These are phyloP conservation scores for Emergomyces orientalis DNA, from an alignment of 2,329 filamentous ascomycete species.

Conservation along the genomic window DNA sequence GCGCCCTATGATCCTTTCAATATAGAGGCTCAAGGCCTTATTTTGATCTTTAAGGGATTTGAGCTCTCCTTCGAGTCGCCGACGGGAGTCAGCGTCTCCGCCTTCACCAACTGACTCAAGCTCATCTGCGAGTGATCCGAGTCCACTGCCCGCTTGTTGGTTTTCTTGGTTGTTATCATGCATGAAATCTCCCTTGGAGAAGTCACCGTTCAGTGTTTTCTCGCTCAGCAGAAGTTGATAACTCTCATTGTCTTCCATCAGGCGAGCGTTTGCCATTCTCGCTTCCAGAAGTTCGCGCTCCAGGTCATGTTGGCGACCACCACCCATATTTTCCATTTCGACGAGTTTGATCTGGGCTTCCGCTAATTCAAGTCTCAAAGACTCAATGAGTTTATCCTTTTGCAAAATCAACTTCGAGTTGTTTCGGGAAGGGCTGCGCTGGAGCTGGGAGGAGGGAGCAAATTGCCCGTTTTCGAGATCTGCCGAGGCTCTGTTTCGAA, in stretches of 20 bases:
- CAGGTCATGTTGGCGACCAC: constrained; percentile 78
- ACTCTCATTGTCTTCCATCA: constrained; percentile 98
- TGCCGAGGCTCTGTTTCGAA: constrained; percentile 47
- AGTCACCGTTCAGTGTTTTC: constrained; percentile 90
- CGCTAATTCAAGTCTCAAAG: constrained; percentile 79
- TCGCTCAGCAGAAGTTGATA: constrained; percentile 92
- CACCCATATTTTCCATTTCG: constrained; percentile 86
- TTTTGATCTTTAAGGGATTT: constrained; percentile 83
- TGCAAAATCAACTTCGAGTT: constrained; percentile 85
- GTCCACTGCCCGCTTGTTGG: constrained; percentile 38
- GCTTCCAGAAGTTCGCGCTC: constrained; percentile 83
- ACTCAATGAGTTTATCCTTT: constrained; percentile 95
- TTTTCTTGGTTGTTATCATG: constrained; percentile 37
- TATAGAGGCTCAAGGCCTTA: constrained; percentile 93
- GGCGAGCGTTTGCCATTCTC: constrained; percentile 85
- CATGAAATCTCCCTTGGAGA: constrained; percentile 72
- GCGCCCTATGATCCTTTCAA: constrained; percentile 97
- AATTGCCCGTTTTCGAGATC: constrained; percentile 70
- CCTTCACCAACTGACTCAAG: constrained; percentile 56
- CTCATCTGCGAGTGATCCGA: constrained; percentile 71
- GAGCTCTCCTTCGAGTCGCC: constrained; percentile 67
- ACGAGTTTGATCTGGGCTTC: constrained; percentile 93
- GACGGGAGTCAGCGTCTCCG: constrained; percentile 52
- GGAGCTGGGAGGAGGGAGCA: constrained; percentile 72
- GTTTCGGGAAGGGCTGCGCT: constrained; percentile 80